Evolutionary conservation across 139 green algal genomes (phyloP), one percentile per base, ranked within the genome.

Genomic region (Coelastrella sp.): DNA sequence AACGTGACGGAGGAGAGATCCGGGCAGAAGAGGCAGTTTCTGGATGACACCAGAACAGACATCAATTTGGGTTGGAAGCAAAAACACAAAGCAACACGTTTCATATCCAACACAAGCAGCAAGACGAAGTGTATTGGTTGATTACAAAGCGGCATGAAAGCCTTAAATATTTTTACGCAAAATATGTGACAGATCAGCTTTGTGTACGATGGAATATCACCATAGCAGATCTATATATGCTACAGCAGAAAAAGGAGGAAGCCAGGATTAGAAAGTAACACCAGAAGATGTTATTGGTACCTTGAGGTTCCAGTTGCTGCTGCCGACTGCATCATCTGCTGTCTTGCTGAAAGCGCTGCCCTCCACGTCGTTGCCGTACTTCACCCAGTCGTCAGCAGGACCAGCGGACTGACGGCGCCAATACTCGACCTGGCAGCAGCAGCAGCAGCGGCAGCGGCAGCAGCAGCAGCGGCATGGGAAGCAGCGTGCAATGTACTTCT

Each of bases 281-380:
- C 20, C 3, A 17, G 14, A 6, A 79, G 20, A 17, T 25, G 20
- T 25, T 19, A 19, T 20, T 6, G 25, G 24, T 74, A 95, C 87
- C 19, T 93, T 94, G 7, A 97, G 90, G 72, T 97, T 98, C 96
- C 95, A 98, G 20, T 72, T 57, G 11, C 74, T 92, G 8, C 24
- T 27, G 3, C 90, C 93, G 60, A 98, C 74, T 6, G 92, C 92
- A 89, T 96, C 93, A 19, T 17, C 12, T 8, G 91, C 59, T 7
- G 83, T 25, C 59, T 83, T 11, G 22, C 87, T 89, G 86, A 98
- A 98, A 7, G 92, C 94, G 65, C 85, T 96, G 27, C 96, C 96
- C 61, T 97, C 95, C 22, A 98, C 92, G 86, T 98, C 94, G 76
- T 95, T 96, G 73, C 94, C 96, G 82, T 98, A 98, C 84, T 96